Base-by-base conservation (phyloP, 225 moss, liverwort and hornwort genomes). In the Sphagnum contortum region DNA sequence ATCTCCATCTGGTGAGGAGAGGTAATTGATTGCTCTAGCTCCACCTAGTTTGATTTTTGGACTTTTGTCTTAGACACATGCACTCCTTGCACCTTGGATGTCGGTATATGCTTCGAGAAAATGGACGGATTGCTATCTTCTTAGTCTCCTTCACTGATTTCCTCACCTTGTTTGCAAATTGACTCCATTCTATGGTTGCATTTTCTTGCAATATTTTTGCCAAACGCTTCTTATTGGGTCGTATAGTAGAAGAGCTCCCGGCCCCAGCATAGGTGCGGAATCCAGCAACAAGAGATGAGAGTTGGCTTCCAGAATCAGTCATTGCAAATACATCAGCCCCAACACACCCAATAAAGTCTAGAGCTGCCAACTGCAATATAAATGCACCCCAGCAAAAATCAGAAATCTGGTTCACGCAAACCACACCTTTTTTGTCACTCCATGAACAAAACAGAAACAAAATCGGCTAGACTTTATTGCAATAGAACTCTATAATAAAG, bases 21-120 rank as follows among this genome's bases (percentile, higher is more conserved):
- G 29, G 29, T 29, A 29, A 29, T 29, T 29, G 29, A 29, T 29
- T 29, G 29, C 29, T 29, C 29, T 29, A 29, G 29, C 29, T 29
- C 29, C 29, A 29, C 29, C 29, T 29, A 29, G 29, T 29, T 29
- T 29, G 29, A 29, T 29, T 29, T 29, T 29, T 29, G 29, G 29
- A 29, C 29, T 29, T 29, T 29, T 29, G 29, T 29, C 29, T 29
- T 29, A 29, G 29, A 60, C 91, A 92, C 94, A 95, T 95, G 71
- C 95, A 95, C 49, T 92, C 90, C 12, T 53, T 11, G 73, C 90
- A 87, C 64, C 85, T 80, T 2, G 89, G 95, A 50, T 89, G 89
- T 53, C 76, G 70, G 12, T 87, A 95, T 50, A 89, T 49, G 71
- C 83, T 95, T 4, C 77, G 72, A 49, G 86, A 56, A 4, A 69